These are phyloP conservation scores for Yamadazyma kanchanaburiensis DNA, from an alignment of 1,139 yeast genomes.

Conservation along the genomic window DNA sequence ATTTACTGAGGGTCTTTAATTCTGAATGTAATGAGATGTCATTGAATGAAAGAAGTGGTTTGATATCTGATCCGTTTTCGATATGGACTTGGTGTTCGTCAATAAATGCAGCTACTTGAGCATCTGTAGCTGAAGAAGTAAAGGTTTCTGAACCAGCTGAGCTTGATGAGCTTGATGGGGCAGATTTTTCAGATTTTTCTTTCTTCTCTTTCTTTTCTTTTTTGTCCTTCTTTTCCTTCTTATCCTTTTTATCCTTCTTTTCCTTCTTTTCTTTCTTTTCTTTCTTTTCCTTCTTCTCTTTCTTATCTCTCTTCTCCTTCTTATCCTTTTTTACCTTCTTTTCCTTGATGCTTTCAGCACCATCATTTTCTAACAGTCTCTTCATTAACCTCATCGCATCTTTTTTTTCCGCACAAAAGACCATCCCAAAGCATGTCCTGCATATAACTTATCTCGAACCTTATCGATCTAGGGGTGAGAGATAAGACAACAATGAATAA, in stretches of 20 bases:
- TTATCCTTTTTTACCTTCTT: slow-evolving; percentile 18
- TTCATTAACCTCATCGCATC: slow-evolving; percentile 7
- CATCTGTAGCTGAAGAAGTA: slow-evolving; percentile 47
- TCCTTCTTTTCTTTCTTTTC: slow-evolving; percentile 46
- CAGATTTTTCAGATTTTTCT: slow-evolving; percentile 15
- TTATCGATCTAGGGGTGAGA: too few species aligned
- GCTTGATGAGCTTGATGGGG: slow-evolving; percentile 10
- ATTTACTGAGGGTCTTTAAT: slow-evolving; percentile 56
- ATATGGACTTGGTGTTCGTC: slow-evolving; percentile 73
- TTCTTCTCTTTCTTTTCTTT: slow-evolving; percentile 41
- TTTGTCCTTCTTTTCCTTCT: slow-evolving; percentile 44
- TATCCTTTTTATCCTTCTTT: slow-evolving; percentile 29
- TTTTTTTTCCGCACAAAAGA: slow-evolving; percentile 1
- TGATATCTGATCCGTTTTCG: slow-evolving; percentile 57
- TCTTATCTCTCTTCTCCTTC: slow-evolving; percentile 22
- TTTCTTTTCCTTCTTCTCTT: slow-evolving; percentile 40
- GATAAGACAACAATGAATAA: too few species aligned
- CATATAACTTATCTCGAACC: too few species aligned
- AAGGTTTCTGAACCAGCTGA: slow-evolving; percentile 17
- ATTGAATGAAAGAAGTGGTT: slow-evolving; percentile 72
- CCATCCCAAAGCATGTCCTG: not conserved
- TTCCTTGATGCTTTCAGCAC: slow-evolving; percentile 18
- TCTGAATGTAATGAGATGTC: slow-evolving; percentile 58
- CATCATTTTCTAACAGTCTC: slow-evolving; percentile 24
- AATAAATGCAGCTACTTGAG: slow-evolving; percentile 61